Evolutionary conservation across 345 rosid species (phyloP), one percentile per base, ranked within the genome.

Genomic region (Populus deltoides): DNA sequence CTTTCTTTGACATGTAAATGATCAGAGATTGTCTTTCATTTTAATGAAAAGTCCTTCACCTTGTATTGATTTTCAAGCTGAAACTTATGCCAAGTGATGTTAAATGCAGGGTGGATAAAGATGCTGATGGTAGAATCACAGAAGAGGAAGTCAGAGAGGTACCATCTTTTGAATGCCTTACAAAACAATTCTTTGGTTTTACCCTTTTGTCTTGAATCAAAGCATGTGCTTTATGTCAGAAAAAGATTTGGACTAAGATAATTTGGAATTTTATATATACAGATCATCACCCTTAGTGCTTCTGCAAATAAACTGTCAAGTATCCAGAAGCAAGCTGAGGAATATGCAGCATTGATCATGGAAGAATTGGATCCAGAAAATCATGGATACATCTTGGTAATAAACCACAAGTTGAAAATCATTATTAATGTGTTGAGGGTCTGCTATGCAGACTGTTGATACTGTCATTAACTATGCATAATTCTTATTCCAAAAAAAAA

Each of bases 361-460:
- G 97, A 92, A 83, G 97, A 92, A 80, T 79, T 92, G 49, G 97
- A 92, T 70, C 93, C 93, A 27, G 97, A 91, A 8, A 77, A 88
- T 66, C 86, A 78, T 15, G 97, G 95, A 76, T 88, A 90, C 86
- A 91, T 92, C 75, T 87, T 88, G 97, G 97, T 92, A 86, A 72
- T 25, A 72, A 78, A 36, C 53, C 31, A 49, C 7, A 65, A 61
- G 36, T 20, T 61, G 2, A 70, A 70, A 12, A 25, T 22, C 63
- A 53, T 51, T 24, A 10, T 43, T 31, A 61, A 33, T 8, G 49
- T 25, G 10, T 55, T 22, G 13, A 41, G 55, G 53, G 15, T 78
- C 6, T 47, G 22, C 17, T 55, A 2, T 25, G 57, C n/a, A 27
- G n/a, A 27, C 8, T n/a, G 13, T 68, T 5, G 74, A 5, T 7